Conservation (phyloP, 306 rosid species). For the Pyrus communis region DNA sequence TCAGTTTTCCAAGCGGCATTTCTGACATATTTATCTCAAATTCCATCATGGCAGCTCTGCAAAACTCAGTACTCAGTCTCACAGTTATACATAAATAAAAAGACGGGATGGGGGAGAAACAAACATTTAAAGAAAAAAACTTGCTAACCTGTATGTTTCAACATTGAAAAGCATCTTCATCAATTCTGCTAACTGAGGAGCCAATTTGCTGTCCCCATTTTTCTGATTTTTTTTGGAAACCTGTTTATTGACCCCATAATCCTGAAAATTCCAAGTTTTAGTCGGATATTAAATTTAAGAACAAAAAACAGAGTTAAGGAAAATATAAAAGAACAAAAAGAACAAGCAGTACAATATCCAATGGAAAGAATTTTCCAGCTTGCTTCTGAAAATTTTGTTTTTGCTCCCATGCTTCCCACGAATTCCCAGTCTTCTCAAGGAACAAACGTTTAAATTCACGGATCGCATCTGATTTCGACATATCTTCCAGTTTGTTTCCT, state of each 20-base stretch:
- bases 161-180: constrained; percentile 89
- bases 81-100: neutral
- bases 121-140: constrained; percentile 3
- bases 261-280: constrained; percentile 44
- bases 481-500: constrained; percentile 57
- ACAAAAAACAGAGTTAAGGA: neutral
- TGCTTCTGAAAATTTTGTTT: constrained; percentile 71
- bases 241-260: constrained; percentile 82
- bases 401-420: constrained; percentile 98
- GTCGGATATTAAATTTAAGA: neutral
- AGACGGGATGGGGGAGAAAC: neutral
- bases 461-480: constrained; percentile 77
- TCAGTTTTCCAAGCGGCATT: constrained; percentile 97
- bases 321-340: constrained; percentile 10
- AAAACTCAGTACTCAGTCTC: constrained; percentile 36
- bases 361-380: constrained; percentile 93
- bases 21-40: constrained; percentile 95
- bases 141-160: constrained; percentile 83
- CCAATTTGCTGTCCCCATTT: constrained; percentile 44
- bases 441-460: constrained; percentile 72
- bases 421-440: constrained; percentile 90
- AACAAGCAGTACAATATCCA: constrained; percentile 67
- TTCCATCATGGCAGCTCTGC: constrained; percentile 98
- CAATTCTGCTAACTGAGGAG: constrained; percentile 69
- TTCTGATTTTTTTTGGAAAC: constrained; percentile 41